Evolutionary conservation across 441 rosid species (phyloP), one percentile per base, ranked within the genome.

Genomic region (Oxalis stricta): DNA sequence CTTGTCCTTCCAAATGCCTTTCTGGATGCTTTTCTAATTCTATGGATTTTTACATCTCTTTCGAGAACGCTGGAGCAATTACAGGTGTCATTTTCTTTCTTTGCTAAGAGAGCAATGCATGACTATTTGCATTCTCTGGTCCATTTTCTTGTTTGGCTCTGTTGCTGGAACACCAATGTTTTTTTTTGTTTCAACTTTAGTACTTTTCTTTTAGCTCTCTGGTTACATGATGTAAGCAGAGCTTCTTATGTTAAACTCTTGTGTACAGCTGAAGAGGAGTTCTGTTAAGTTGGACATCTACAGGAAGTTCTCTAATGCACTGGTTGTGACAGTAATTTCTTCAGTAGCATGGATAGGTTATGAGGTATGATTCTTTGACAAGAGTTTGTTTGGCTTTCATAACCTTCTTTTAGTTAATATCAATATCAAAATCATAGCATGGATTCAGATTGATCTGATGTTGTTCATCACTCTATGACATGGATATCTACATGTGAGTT

Each of bases 21-120:
- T 61, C 52, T 89, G 48, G 96, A 85, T 69, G 87, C 98, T 13
- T 89, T 89, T 64, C 60, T 89, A 61, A 85, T 89, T 44, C 47
- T 89, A 62, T 89, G 98, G 98, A 85, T 85, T 36, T 89, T 89
- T 53, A 82, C 76, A 14, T 68, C 98, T 51, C 96, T 89, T 48
- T 82, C 94, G 2, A 75, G 53, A 56, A 89, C 98, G 38, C 65
- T 89, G 31, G 94, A 85, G 57, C 94, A 82, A 53, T 50, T 89
- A 56, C 96, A 89, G 97, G 95, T 88, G 61, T 46, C 22, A 14
- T 20, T 28, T 62, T 38, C 40, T 12, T 29, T 5, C 3, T 26
- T 26, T 26, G 8, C 8, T 6, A 1, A 2, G 5, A 26, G 10
- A 26, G 31, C 2, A 26, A 26, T n/a, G n/a, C n/a, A 2, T 26